Evolutionary conservation across 148 eudicot species (phyloP).

Genomic region (Rhododendron simsii): DNA sequence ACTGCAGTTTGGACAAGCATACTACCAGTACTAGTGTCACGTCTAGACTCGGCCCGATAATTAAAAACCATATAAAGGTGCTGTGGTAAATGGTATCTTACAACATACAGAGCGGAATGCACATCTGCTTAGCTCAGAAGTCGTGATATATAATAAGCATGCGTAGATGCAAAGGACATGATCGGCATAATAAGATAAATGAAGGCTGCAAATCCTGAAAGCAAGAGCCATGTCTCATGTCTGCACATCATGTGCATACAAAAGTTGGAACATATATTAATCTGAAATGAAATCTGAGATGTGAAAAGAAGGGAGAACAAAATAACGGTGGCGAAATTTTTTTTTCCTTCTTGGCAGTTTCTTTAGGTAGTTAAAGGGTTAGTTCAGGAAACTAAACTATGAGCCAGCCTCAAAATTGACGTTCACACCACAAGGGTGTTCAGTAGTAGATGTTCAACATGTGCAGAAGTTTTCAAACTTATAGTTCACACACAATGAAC

Average conservation of each 20-base stretch:
- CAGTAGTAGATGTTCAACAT: not conserved
- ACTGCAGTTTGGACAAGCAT: not conserved
- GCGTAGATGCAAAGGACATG: not conserved
- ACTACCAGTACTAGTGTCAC: not conserved
- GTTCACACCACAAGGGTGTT: not conserved
- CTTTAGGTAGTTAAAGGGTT: not conserved
- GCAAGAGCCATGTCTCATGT: not conserved
- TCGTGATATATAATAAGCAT: not conserved
- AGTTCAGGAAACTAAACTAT: too few relatives aligned
- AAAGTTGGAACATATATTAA: not conserved
- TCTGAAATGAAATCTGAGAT: not conserved
- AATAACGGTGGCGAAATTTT: not conserved
- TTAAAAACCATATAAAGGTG: not conserved
- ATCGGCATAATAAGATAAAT: not conserved
- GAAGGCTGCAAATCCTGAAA: not conserved
- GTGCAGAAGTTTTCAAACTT: not conserved
- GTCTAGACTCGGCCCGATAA: not conserved
- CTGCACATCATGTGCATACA: not conserved
- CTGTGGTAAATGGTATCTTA: not conserved
- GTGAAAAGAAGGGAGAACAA: not conserved
- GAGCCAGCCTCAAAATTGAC: not conserved
- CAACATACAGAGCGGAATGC: not conserved
- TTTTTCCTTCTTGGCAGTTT: not conserved
- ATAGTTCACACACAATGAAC: not conserved
- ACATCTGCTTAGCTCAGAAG: not conserved